phyloP scores from a whole-genome alignment of 345 rosid species.

The Sapria himalayana region DNA sequence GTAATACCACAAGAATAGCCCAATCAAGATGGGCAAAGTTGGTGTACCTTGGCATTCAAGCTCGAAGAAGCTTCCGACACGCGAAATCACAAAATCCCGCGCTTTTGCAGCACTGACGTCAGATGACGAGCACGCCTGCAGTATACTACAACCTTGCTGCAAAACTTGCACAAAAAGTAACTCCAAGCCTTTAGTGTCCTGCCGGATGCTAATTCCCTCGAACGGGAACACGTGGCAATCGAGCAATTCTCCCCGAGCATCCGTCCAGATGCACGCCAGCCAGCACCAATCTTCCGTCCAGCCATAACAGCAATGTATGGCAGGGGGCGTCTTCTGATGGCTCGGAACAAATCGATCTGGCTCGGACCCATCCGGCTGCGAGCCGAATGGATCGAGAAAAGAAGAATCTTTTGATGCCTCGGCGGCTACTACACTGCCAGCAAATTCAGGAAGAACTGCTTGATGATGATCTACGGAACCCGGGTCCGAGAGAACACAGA shows the following conservation, averaged over 20 bases:
- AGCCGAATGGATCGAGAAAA: slow-evolving; percentile 48
- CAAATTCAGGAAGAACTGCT: slow-evolving; percentile 44
- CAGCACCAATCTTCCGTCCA: slow-evolving; percentile 99
- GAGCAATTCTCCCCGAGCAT: slow-evolving; percentile 92
- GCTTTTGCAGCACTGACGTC: slow-evolving; percentile 66
- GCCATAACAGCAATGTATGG: slow-evolving; percentile 94
- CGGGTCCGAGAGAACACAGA: slow-evolving; percentile 88
- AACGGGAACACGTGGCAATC: slow-evolving; percentile 93
- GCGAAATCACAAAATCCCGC: slow-evolving; percentile 73
- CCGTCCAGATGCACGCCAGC: slow-evolving; percentile 99
- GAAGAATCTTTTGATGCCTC: slow-evolving; percentile 40
- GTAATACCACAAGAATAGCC: too few relatives aligned
- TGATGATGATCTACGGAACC: slow-evolving; percentile 73
- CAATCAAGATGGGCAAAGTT: too few relatives aligned
- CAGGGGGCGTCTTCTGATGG: slow-evolving; percentile 45
- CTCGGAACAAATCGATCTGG: slow-evolving; percentile 27
- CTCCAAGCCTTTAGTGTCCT: slow-evolving; percentile 96
- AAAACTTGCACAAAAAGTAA: slow-evolving; percentile 90
- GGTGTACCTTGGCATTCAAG: slow-evolving; percentile 81
- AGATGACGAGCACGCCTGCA: slow-evolving; percentile 65
- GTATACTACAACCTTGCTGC: slow-evolving; percentile 96
- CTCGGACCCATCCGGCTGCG: slow-evolving; percentile 55
- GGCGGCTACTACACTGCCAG: slow-evolving; percentile 25
- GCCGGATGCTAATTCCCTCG: slow-evolving; percentile 98
- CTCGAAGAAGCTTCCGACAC: slow-evolving; percentile 84